A percentile compares a stretch with the other conserved stretches of the same genome.
phyloP scores from a whole-genome alignment of 1,284 basidiomycete species.

The Leccinum angustisporum region DNA sequence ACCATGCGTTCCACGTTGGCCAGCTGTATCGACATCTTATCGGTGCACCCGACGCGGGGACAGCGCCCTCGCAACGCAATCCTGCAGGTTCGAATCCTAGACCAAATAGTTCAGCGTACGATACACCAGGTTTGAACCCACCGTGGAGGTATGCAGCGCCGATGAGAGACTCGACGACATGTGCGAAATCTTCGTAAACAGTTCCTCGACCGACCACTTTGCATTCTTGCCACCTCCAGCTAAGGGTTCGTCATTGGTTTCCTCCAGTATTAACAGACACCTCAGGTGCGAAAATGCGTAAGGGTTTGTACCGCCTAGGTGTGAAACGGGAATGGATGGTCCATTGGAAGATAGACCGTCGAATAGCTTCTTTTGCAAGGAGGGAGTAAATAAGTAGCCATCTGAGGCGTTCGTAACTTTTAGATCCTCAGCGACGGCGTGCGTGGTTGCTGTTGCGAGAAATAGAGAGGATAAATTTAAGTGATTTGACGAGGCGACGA shows the following conservation, averaged over 20 bases:
- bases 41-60: too few relatives aligned
- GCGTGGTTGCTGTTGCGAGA: too few relatives aligned
- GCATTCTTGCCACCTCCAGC: constrained; percentile 37
- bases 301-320: constrained; percentile 62
- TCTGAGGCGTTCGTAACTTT: constrained; percentile 6
- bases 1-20: too few relatives aligned
- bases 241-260: constrained; percentile 27
- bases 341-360: neutral
- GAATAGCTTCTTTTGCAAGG: constrained; percentile 61
- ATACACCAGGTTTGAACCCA: constrained; percentile 56
- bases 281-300: constrained; percentile 37
- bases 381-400: constrained; percentile 52
- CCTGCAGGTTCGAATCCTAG: constrained; percentile 26
- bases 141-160: constrained; percentile 71
- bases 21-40: too few relatives aligned
- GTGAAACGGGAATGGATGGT: constrained; percentile 54
- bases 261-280: constrained; percentile 15
- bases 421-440: too few relatives aligned
- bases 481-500: constrained; percentile 37
- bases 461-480: too few relatives aligned
- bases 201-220: constrained; percentile 35
- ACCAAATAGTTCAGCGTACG: constrained; percentile 56
- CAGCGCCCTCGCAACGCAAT: too few relatives aligned
- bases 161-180: constrained; percentile 74
- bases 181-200: constrained; percentile 69